A percentile compares a stretch with the other conserved stretches of the same genome.
Evolutionary conservation across 345 rosid genomes (phyloP).

Genomic region (Draba incana): DNA sequence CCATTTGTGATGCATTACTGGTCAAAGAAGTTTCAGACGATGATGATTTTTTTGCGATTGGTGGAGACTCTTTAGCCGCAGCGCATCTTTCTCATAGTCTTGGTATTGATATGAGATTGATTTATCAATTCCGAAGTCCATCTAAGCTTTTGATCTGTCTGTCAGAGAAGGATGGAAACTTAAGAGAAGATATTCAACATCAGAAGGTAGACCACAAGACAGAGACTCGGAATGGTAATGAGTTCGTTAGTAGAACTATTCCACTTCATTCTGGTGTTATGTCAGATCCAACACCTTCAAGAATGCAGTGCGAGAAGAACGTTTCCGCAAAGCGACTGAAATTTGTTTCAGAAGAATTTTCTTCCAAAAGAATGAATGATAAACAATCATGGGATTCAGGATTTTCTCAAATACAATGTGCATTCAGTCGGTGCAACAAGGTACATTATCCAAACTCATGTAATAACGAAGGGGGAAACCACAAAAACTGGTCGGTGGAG

Average conservation of each 20-base stretch:
- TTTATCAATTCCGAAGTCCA: conserved; percentile 76
- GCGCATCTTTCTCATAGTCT: conserved; percentile 83
- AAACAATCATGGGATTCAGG: conserved; percentile 49
- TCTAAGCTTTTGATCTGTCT: conserved; percentile 60
- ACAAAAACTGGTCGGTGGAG: conserved; percentile 46
- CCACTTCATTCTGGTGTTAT: conserved; percentile 33
- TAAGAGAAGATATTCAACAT: conserved; percentile 36
- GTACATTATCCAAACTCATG: conserved; percentile 48
- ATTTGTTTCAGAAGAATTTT: conserved; percentile 42
- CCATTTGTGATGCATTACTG: conserved; percentile 71
- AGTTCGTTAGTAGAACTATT: conserved; percentile 38
- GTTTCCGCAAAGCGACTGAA: conserved; percentile 54
- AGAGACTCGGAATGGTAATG: conserved; percentile 35
- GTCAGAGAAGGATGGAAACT: conserved; percentile 44
- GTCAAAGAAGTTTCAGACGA: conserved; percentile 65
- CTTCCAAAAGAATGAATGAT: conserved; percentile 35
- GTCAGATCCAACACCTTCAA: conserved; percentile 33
- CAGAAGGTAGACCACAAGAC: conserved; percentile 43
- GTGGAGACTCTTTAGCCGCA: conserved; percentile 90
- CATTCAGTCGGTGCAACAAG: conserved; percentile 84
- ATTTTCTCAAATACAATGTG: conserved; percentile 45
- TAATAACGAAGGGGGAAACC: conserved; percentile 33
- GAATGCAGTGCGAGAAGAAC: conserved; percentile 33
- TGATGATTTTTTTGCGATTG: conserved; percentile 83
- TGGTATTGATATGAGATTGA: conserved; percentile 78